Base-by-base conservation (phyloP, 2,329 filamentous ascomycete genomes). In the Dactylellina drechsleri region DNA sequence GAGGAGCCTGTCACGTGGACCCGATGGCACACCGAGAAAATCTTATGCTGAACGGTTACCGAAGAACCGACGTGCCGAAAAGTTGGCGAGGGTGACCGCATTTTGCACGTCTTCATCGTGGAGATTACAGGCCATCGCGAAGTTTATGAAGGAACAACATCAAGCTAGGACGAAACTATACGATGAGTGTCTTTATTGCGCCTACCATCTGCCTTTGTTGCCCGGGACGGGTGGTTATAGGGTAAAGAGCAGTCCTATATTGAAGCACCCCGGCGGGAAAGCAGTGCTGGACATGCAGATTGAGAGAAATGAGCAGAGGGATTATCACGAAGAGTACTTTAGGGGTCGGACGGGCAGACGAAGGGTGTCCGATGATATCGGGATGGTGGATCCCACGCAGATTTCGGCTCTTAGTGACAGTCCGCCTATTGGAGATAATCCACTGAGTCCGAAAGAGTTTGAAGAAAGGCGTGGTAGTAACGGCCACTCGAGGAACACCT, bases 71-170 rank as follows among this genome's bases (percentile, higher is more conserved):
- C 86, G 95, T 66, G 90, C 92, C 12, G 92, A 97, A 79, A 95
- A 95, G 82, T 84, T 99, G 73, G 90, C 94, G 36, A 87, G 95
- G 75, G 88, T 98, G 65, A 99, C 95, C 68, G 95, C 95, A 10
- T 99, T 98, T 82, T 98, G 94, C 82, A 98, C 93, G 0, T 94
- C 95, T 0, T 92, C 97, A 82, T 92, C 91, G 6, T 98, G 93
- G 83, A 96, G 94, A 83, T 89, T 96, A 83, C 90, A 91, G 79
- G 87, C 90, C 26, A 92, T 93, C n/a, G 92, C 93, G 13, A 88
- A 92, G 40, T 99, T 99, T 81, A 85, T 97, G 76, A 90, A 91
- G 79, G 91, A 92, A 77, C 90, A 90, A 79, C 95, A 99, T 83
- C 90, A 91, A 36, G 94, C 93, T 0, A 91, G 93, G 83, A 96